phyloP scores from a whole-genome alignment of 257 asterid genomes.

The Solanum ossicruentum region DNA sequence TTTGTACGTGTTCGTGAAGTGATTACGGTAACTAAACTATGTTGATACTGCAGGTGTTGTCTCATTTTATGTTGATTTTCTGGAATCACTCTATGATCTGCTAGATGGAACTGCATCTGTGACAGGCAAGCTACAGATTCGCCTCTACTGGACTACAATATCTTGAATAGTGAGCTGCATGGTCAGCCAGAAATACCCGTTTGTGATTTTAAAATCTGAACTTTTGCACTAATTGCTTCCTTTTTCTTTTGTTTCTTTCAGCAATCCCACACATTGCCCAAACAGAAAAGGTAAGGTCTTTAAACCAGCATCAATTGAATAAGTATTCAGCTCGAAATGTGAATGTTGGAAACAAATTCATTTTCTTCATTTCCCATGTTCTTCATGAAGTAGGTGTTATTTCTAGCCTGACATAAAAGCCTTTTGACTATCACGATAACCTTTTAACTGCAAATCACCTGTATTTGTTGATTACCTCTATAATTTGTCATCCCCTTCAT shows the following conservation, averaged over 20 bases:
- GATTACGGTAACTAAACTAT: not conserved
- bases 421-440: not conserved
- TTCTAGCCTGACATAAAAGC: not conserved
- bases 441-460: not conserved
- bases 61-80: constrained; percentile 58
- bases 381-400: not conserved
- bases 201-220: not conserved
- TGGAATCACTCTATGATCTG: constrained; percentile 61
- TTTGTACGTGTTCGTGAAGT: not conserved
- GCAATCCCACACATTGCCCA: constrained; percentile 72
- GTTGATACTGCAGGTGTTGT: constrained; percentile 47
- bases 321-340: not conserved
- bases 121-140: constrained; percentile 42
- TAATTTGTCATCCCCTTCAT: not conserved
- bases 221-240: not conserved
- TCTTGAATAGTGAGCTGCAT: not conserved
- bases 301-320: not conserved
- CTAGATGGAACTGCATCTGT: constrained; percentile 66
- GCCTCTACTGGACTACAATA: not conserved
- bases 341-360: not conserved
- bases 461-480: not conserved
- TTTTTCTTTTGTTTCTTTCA: constrained; percentile 18
- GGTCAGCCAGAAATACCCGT: not conserved
- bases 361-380: not conserved
- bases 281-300: constrained; percentile 42